Percentiles rank a stretch among this genome's conserved stretches.
Evolutionary conservation across 768 basidiomycete genomes (phyloP).

Genomic region (Nevesoporus exiguus): DNA sequence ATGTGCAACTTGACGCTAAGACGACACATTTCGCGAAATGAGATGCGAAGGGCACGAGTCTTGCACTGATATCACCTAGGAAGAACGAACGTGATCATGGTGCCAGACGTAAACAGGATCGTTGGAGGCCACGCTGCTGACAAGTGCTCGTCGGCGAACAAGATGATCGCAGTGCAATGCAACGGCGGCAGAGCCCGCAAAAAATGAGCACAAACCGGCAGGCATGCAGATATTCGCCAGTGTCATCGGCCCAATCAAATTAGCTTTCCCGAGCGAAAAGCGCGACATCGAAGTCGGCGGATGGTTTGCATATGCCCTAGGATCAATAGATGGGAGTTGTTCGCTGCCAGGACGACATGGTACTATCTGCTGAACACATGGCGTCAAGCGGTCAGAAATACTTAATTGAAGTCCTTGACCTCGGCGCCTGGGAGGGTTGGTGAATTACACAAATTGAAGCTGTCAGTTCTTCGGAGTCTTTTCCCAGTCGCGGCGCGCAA

Average conservation of each 20-base stretch:
- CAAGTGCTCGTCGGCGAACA: neutral
- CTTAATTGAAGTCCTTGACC: neutral
- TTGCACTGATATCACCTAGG: slow-evolving; percentile 10
- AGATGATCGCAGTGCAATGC: neutral
- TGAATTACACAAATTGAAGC: too few species aligned
- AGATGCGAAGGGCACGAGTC: slow-evolving; percentile 10
- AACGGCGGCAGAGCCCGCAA: neutral
- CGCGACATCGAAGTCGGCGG: neutral
- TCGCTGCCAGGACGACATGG: slow-evolving; percentile 6
- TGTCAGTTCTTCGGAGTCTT: neutral
- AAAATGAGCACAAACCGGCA: neutral
- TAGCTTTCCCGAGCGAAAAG: neutral
- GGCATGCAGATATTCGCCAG: slow-evolving; percentile 1
- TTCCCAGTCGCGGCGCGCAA: neutral
- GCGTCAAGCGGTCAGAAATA: slow-evolving; percentile 4
- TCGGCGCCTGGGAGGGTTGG: neutral
- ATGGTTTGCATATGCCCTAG: neutral
- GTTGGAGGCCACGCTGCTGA: slow-evolving; percentile 21
- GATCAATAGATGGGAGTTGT: neutral
- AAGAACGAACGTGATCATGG: slow-evolving; percentile 14
- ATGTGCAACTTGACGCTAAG: slow-evolving; percentile 7
- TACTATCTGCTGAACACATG: neutral
- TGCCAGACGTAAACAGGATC: slow-evolving; percentile 23
- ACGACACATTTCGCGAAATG: slow-evolving; percentile 10
- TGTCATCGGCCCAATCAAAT: slow-evolving; percentile 1